Conservation (phyloP, 208 protist genomes). For the Trypanosoma platydactyli region DNA sequence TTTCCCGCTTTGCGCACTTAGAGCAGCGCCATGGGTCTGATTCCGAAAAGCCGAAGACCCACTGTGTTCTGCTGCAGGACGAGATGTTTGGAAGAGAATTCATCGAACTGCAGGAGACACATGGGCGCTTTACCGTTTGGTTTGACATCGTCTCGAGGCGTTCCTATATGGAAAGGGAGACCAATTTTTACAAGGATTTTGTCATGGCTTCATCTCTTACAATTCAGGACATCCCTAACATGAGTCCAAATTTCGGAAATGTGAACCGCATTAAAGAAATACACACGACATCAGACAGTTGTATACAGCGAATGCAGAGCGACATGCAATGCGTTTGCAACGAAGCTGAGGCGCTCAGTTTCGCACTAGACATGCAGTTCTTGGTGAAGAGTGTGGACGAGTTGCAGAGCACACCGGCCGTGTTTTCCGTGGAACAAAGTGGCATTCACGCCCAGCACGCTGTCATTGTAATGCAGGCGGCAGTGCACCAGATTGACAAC, state of each 20-base stretch:
- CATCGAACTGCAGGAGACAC: conserved; percentile 14
- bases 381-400: too few species aligned
- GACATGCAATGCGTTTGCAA: background rate
- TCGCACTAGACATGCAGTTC: conserved; percentile 5
- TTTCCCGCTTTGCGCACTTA: conserved; percentile 1
- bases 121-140: background rate
- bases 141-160: background rate
- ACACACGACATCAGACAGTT: background rate
- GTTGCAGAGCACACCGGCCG: background rate
- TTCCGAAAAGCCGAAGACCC: background rate
- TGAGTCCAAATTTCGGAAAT: background rate
- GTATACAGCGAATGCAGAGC: background rate
- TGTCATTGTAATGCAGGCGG: conserved; percentile 9
- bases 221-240: background rate
- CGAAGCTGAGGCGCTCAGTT: conserved; percentile 21
- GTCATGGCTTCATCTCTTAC: background rate
- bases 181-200: background rate
- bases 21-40: background rate
- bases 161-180: background rate
- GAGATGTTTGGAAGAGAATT: conserved; percentile 18
- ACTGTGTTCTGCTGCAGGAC: background rate
- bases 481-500: conserved; percentile 10
- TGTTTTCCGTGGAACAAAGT: background rate
- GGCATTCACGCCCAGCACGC: background rate
- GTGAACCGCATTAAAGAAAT: background rate